Base-by-base conservation (phyloP, 2,329 filamentous ascomycete genomes). In the Talaromyces sp. region DNA sequence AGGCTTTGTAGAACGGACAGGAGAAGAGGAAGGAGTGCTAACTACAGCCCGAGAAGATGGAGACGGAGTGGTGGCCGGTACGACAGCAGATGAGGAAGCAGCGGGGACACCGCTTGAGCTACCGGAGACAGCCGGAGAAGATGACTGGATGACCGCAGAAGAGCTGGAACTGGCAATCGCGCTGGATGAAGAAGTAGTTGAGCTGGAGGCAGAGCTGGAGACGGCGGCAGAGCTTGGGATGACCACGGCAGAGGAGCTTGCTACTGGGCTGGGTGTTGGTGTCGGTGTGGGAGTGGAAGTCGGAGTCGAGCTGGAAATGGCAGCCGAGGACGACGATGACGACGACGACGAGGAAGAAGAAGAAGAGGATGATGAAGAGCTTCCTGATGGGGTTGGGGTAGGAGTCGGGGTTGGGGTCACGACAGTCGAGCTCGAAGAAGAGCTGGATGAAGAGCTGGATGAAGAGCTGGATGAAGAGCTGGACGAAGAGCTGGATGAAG, bases 381-480 rank as follows among this genome's bases (percentile, higher is more conserved):
- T 56, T 62, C 35, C 31, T 13, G 17, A 22, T 17, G 60, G 25
- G 11, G 19, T 39, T 25, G 45, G 22, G 3, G 35, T 33, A 8
- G 60, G 31, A 9, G 27, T 62, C 13, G 45, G 35, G 17, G 19
- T 49, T 13, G 35, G 35, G 43, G 43, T 11, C 5, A 25, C 37
- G 17, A 33, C 25, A 8, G 47, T 5, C 6, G 61, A 41, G 25
- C 27, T 56, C 3, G 35, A 33, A 49, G 45, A 49, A 27, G 45
- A 45, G n/a, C 41, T 41, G 39, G 39, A 19, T 17, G 39, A 15
- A 43, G 39, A 35, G 52, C 25, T 63, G 1, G 22, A 37, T 19
- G 62, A 39, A n/a, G 60, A 52, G 47, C 37, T 43, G 11, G 11
- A 25, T n/a, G n/a, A n/a, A 39, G 61, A 63, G 52, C 25, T 63